phyloP scores from a whole-genome alignment of 2,329 filamentous ascomycete species.

The Sarocladium brachiariae region DNA sequence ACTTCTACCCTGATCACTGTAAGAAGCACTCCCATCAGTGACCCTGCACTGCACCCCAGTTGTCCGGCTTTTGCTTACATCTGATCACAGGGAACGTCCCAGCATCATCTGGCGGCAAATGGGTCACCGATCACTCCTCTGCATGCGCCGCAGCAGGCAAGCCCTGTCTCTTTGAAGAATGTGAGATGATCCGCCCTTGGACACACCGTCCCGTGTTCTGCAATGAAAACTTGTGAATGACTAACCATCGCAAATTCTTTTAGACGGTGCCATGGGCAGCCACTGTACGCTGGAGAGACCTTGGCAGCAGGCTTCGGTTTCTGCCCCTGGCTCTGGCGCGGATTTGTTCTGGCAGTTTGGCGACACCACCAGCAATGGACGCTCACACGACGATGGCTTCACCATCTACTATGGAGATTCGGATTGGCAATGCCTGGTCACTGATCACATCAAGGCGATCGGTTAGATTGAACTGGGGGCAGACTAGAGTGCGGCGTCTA shows the following conservation, averaged over 20 bases:
- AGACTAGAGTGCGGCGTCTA: no score
- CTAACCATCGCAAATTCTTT: background rate
- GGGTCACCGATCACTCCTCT: slow-evolving; percentile 19
- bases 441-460: slow-evolving; percentile 29
- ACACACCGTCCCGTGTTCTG: background rate
- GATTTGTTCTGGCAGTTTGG: slow-evolving; percentile 36
- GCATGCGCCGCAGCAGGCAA: slow-evolving; percentile 21
- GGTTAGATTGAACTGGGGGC: no score
- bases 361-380: slow-evolving; percentile 33
- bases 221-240: background rate
- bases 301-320: slow-evolving; percentile 29
- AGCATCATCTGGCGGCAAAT: slow-evolving; percentile 5
- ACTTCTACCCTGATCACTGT: slow-evolving; percentile 25
- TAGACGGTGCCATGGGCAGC: slow-evolving; percentile 12
- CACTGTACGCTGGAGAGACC: slow-evolving; percentile 41
- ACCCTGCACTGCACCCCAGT: no score
- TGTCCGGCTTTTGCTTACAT: no score
- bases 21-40: no score
- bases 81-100: slow-evolving; percentile 1
- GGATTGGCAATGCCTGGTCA: slow-evolving; percentile 37
- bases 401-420: slow-evolving; percentile 36
- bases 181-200: slow-evolving; percentile 18
- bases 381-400: slow-evolving; percentile 35
- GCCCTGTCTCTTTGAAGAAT: slow-evolving; percentile 27
- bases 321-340: slow-evolving; percentile 23